Percentiles rank a stretch among this genome's conserved stretches.
These are phyloP conservation scores for Metschnikowia matae DNA, from an alignment of 805 yeast species.

Conservation along the genomic window DNA sequence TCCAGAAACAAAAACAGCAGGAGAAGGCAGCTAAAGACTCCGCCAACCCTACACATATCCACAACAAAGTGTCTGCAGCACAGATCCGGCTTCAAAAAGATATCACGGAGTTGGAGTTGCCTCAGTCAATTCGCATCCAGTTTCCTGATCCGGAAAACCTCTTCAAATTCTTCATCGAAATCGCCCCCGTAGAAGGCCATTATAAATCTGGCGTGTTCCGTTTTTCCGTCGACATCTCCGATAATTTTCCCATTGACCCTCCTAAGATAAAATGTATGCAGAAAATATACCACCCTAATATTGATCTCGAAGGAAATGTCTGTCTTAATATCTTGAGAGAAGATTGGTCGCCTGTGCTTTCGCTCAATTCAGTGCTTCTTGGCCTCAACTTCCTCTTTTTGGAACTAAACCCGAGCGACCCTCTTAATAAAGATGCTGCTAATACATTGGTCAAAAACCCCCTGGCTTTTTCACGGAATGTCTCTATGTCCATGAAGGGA, in stretches of 20 bases:
- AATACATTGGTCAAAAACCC: conserved; percentile 39
- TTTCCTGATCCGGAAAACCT: conserved; percentile 54
- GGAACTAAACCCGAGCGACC: conserved; percentile 91
- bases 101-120: conserved; percentile 63
- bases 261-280: conserved; percentile 75
- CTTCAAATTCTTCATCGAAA: conserved; percentile 54
- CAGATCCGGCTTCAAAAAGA: conserved; percentile 75
- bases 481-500: conserved; percentile 68
- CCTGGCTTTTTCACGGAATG: conserved; percentile 51
- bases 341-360: conserved; percentile 94
- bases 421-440: conserved; percentile 89
- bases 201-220: conserved; percentile 65
- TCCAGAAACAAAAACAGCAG: conserved; percentile 21
- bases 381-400: conserved; percentile 82
- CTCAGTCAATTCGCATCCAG: conserved; percentile 48
- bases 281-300: conserved; percentile 89
- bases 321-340: conserved; percentile 88
- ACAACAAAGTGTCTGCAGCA: conserved; percentile 45
- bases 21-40: conserved; percentile 7
- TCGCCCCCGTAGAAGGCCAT: conserved; percentile 69
- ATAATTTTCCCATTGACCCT: conserved; percentile 85
- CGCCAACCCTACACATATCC: conserved; percentile 4
- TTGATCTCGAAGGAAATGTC: conserved; percentile 84
- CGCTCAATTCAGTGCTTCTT: conserved; percentile 72
- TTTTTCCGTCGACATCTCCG: conserved; percentile 63